A percentile compares a stretch with the other conserved stretches of the same genome.
Conservation (phyloP, 768 basidiomycete species). For the Leccinum obscurum region DNA sequence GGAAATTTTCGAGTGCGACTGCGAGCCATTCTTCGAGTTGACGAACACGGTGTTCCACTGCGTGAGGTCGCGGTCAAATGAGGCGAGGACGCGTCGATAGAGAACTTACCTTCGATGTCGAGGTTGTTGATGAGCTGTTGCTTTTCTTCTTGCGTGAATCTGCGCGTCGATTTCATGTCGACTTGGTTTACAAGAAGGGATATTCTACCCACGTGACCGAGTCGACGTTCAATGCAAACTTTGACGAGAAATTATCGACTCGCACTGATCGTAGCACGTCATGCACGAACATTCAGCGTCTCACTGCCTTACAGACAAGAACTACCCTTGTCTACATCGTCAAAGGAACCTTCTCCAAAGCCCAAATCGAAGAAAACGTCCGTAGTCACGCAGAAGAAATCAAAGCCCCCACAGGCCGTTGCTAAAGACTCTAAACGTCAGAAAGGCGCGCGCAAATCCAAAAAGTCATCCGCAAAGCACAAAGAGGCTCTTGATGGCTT, state of each 20-base stretch:
- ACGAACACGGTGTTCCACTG: conserved; percentile 72
- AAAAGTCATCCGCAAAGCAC: not conserved
- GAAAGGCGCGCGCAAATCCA: conserved; percentile 7
- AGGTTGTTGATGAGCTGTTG: conserved; percentile 73
- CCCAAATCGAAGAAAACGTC: conserved; percentile 1
- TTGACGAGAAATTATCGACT: conserved; percentile 9
- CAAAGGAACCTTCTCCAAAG: not conserved
- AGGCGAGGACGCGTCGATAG: no score
- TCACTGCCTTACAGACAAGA: conserved; percentile 5
- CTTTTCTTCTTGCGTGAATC: conserved; percentile 68
- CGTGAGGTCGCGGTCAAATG: not conserved
- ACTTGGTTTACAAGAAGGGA: no score
- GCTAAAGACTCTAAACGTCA: not conserved
- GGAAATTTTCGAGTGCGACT: conserved; percentile 72
- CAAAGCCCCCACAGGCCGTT: conserved; percentile 1
- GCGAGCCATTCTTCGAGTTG: conserved; percentile 77
- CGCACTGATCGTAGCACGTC: conserved; percentile 15
- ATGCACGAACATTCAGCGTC: conserved; percentile 13
- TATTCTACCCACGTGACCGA: not conserved
- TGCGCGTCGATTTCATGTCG: conserved; percentile 32
- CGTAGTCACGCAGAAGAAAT: conserved; percentile 2
- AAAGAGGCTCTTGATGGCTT: conserved; percentile 7
- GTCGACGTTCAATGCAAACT: conserved; percentile 9
- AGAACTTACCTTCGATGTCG: conserved; percentile 67
- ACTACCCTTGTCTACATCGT: not conserved